Percentiles rank a stretch among this genome's conserved stretches.
These are phyloP conservation scores for Moesziomyces antarcticus DNA, from an alignment of 1,284 basidiomycete genomes.

Conservation along the genomic window DNA sequence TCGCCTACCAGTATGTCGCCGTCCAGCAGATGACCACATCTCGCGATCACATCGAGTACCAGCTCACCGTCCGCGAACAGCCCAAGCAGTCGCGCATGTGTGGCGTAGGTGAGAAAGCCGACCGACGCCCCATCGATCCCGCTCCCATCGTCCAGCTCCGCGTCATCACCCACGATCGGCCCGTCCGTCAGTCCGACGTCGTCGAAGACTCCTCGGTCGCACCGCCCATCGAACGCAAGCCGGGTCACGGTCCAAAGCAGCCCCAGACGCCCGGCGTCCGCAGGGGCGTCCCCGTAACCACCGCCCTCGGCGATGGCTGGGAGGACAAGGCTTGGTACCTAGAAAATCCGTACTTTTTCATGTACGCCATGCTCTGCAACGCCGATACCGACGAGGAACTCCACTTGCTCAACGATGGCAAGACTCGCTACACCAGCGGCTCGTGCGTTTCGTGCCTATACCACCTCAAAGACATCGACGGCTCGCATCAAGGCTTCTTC, in stretches of 20 bases:
- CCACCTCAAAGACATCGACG: constrained; percentile 90
- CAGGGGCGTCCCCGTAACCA: constrained; percentile 54
- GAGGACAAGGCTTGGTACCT: constrained; percentile 66
- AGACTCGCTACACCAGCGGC: constrained; percentile 86
- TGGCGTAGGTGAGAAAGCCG: constrained; percentile 77
- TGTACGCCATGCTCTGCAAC: constrained; percentile 65
- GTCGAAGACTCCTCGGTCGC: constrained; percentile 16
- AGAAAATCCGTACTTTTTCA: constrained; percentile 64
- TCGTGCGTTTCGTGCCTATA: constrained; percentile 92
- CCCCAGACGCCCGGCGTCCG: constrained; percentile 40
- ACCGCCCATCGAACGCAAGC: constrained; percentile 38
- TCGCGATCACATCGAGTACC: constrained; percentile 61
- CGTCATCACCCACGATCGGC: constrained; percentile 73
- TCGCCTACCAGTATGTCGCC: constrained; percentile 57
- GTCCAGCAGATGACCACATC: constrained; percentile 51
- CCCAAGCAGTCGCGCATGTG: constrained; percentile 66
- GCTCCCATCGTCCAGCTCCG: constrained; percentile 95
- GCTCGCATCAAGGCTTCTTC: constrained; percentile 76
- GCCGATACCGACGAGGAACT: constrained; percentile 79
- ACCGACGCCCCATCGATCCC: constrained; percentile 92
- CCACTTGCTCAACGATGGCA: constrained; percentile 92
- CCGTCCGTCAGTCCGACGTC: constrained; percentile 26
- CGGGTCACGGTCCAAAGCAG: constrained; percentile 28
- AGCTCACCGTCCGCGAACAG: constrained; percentile 60
- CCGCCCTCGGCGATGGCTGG: constrained; percentile 57